Base-by-base conservation (phyloP, 2,329 filamentous ascomycete genomes). In the Myriosclerotinia scirpicola region DNA sequence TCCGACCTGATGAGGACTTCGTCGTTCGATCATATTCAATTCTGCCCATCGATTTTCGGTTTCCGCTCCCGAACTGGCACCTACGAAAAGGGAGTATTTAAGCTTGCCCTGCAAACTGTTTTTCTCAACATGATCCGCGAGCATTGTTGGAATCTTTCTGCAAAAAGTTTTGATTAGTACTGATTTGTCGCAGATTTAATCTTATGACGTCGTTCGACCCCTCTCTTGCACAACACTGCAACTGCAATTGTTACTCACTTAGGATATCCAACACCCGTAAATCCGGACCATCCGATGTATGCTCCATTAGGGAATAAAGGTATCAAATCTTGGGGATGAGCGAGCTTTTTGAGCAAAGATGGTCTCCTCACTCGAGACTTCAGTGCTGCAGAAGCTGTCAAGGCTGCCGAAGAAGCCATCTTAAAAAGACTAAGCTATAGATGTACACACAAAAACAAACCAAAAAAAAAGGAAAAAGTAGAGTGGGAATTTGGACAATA, bases 1-100 rank as follows among this genome's bases (percentile, higher is more conserved):
- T 76, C 92, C 92, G 68, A 96, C 92, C 77, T 96, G 92, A 80
- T 96, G 92, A 66, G 92, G 92, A 72, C 87, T 86, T 66, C 92
- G 86, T 67, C 92, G 84, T 80, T 94, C 89, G 74, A 96, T 96
- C 92, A 96, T 96, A 80, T 96, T 89, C 70, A 94, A 81, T 5
- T 81, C 79, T n/a, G 93, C 92, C 93, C 93, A 96, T 78, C 92
- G 84, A 79, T 95, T 95, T 81, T 96, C 92, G 0, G 92, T 96
- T 80, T 77, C 92, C 22, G 92, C 90, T 48, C 92, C 92, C 20
- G 91, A 93, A 6, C 90, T 94, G n/a, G 92, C 92, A 64, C 92
- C 93, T 12, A 96, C 92, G 72, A 96, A 96, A 22, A 96, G 85
- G 67, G 87, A 89, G 83, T 96, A 96, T 75, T 91, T 91, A 72